phyloP scores from a whole-genome alignment of 2,329 filamentous ascomycete species.

The Verticillium isaacii region DNA sequence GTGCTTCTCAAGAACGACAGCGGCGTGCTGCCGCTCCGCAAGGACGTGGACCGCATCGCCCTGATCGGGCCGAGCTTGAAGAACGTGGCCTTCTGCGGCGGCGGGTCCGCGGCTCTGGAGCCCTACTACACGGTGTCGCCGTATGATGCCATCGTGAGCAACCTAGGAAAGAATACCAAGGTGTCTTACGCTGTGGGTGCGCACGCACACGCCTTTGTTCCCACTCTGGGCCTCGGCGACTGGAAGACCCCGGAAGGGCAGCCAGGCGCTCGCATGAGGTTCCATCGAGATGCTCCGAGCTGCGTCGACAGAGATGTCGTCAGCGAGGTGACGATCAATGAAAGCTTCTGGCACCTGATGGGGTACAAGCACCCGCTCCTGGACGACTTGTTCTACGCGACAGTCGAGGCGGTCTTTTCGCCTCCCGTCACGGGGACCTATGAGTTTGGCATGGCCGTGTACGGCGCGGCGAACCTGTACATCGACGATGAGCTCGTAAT shows the following conservation, averaged over 20 bases:
- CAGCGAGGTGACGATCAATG: conserved; percentile 11
- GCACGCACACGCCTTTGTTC: conserved; percentile 59
- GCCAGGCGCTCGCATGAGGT: conserved; percentile 10
- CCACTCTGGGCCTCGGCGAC: conserved; percentile 17
- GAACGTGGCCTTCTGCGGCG: conserved; percentile 35
- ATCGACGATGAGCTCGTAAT: conserved; percentile 57
- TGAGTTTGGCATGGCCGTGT: conserved; percentile 59
- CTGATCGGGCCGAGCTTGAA: conserved; percentile 19
- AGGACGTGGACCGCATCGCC: conserved; percentile 41
- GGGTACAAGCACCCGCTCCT: not conserved
- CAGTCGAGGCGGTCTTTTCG: not conserved
- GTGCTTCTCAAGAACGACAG: conserved; percentile 73
- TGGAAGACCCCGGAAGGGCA: conserved; percentile 11
- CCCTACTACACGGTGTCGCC: conserved; percentile 68
- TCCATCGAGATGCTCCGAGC: conserved; percentile 14
- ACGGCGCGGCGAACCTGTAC: conserved; percentile 58
- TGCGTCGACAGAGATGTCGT: conserved; percentile 5
- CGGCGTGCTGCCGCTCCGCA: conserved; percentile 56
- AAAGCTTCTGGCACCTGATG: conserved; percentile 9
- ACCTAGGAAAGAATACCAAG: conserved; percentile 14
- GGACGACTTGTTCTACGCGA: not conserved
- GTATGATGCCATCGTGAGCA: conserved; percentile 59
- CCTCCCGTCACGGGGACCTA: conserved; percentile 31
- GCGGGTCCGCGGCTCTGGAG: conserved; percentile 56
- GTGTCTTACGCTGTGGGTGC: conserved; percentile 36